Base-by-base conservation (phyloP, 768 basidiomycete genomes). In the Collybiopsis luxurians region DNA sequence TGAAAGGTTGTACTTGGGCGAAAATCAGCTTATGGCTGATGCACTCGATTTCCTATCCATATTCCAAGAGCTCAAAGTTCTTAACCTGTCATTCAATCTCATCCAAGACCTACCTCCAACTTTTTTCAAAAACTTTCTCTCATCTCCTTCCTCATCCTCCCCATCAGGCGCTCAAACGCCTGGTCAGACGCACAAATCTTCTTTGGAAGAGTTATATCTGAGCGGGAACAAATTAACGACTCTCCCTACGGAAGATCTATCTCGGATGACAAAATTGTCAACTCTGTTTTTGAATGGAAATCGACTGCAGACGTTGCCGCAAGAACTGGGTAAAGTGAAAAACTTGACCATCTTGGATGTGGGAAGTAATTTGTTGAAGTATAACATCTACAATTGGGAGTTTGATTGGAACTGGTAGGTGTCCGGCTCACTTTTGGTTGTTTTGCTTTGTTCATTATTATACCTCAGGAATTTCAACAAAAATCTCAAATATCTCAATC, bases 381-480 rank as follows among this genome's bases (percentile, higher is more conserved):
- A 98, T 72, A 99, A 98, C 68, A 94, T 97, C 63, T 90, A 92
- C 63, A 99, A 99, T 66, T 95, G 89, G 89, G 92, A 96, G 69
- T 98, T 95, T 70, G 97, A 99, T 73, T 98, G 95, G 95, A 98
- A 99, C 69, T 98, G 97, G 96, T 96, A 61, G 48, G 84, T 40
- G 30, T 59, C 40, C 19, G 15, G 7, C n/a, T 21, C n/a, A 17
- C 15, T 42, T 42, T 15, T 46, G 27, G 44, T 43, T 38, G 31
- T 39, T 26, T 30, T 57, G 6, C 11, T 52, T 58, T 11, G 24
- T 26, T 56, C 5, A 40, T 55, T 52, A 55, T 39, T 36, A 12
- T 40, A 28, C 4, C 40, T 6, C 61, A 97, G 96, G 95, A 98
- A 98, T 68, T 97, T 94, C 79, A 99, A 98, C 69, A 84, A 86